phyloP scores from a whole-genome alignment of 2,329 filamentous ascomycete genomes.

The Paecilomyces fulvus region DNA sequence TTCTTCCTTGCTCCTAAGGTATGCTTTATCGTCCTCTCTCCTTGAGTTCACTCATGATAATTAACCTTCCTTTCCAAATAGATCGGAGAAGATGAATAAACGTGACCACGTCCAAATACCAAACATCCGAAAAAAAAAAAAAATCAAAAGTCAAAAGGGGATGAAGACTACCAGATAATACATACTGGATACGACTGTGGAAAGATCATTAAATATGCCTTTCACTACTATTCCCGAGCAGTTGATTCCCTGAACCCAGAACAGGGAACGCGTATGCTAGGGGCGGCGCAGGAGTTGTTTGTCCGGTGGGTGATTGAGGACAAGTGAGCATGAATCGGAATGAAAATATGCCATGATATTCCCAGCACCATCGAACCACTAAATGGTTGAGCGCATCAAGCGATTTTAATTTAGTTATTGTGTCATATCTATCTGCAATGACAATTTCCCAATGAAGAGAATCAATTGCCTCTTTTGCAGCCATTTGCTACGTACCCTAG shows the following conservation, averaged over 20 bases:
- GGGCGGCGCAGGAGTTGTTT: not conserved
- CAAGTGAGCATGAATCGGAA: not conserved
- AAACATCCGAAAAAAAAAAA: constrained; percentile 5
- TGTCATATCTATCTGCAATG: not conserved
- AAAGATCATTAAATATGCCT: not conserved
- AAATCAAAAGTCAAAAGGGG: too few species aligned
- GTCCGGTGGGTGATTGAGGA: not conserved
- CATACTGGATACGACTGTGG: not conserved
- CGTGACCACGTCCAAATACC: constrained; percentile 6
- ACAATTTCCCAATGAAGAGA: not conserved
- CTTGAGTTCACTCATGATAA: not conserved
- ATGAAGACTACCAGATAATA: not conserved
- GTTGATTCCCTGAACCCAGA: not conserved
- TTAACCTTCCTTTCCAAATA: constrained; percentile 35
- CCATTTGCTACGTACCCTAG: not conserved
- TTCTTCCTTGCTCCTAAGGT: constrained; percentile 99
- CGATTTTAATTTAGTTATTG: not conserved
- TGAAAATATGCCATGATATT: constrained; percentile 1
- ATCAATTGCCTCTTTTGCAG: not conserved
- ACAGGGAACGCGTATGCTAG: not conserved
- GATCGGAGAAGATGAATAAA: constrained; percentile 54
- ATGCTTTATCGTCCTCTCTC: constrained; percentile 21
- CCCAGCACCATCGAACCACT: not conserved
- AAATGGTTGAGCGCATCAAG: not conserved
- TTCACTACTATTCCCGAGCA: not conserved